These are phyloP conservation scores for Rhizophlyctis rosea DNA, from an alignment of 192 early-diverging fungal genomes.

Conservation along the genomic window DNA sequence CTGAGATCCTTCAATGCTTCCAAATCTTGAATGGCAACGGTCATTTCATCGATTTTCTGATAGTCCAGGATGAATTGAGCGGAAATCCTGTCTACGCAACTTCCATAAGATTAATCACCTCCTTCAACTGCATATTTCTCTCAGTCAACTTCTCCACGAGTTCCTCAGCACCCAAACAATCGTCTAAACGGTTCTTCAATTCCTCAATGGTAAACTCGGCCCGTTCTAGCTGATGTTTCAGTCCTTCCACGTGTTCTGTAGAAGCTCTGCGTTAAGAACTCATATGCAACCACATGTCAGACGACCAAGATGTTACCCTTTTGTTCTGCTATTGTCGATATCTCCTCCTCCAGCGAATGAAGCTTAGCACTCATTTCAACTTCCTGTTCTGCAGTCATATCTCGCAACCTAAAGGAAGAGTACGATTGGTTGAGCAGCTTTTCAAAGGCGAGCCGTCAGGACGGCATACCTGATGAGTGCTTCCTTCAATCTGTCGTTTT, in stretches of 20 bases:
- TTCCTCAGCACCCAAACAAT: constrained; percentile 76
- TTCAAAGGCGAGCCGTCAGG: too few relatives aligned
- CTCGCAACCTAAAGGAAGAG: constrained; percentile 55
- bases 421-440: not conserved
- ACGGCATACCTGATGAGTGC: constrained; percentile 79
- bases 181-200: constrained; percentile 77
- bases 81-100: too few relatives aligned
- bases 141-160: constrained; percentile 79
- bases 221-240: constrained; percentile 51
- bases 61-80: constrained; percentile 20
- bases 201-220: constrained; percentile 81
- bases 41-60: constrained; percentile 73
- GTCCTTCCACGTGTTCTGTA: constrained; percentile 46
- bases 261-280: not conserved
- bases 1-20: constrained; percentile 86
- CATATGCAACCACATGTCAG: constrained; percentile 3
- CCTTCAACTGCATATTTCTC: constrained; percentile 76
- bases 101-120: too few relatives aligned
- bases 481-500: constrained; percentile 86
- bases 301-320: constrained; percentile 33
- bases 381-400: constrained; percentile 72
- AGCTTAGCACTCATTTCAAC: constrained; percentile 59
- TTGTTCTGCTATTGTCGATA: constrained; percentile 51
- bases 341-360: constrained; percentile 70
- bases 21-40: constrained; percentile 74